Percentiles rank a stretch among this genome's conserved stretches.
phyloP scores from a whole-genome alignment of 148 eudicot genomes.

The Linanthus parryae region DNA sequence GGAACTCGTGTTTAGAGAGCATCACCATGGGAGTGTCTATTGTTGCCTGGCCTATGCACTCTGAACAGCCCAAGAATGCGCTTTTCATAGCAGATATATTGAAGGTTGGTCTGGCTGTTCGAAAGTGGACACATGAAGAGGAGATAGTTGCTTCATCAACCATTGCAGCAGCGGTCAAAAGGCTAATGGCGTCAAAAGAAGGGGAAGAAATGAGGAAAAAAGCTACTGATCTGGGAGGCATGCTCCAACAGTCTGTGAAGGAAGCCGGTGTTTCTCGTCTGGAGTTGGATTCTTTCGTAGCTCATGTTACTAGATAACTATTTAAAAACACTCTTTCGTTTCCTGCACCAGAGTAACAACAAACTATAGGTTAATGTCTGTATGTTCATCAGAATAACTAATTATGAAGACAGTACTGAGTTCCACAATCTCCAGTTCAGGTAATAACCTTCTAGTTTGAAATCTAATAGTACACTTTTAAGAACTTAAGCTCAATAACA shows the following conservation, averaged over 20 bases:
- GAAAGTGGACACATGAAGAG: not conserved
- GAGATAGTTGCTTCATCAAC: slow-evolving; percentile 3
- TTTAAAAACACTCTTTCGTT: no score
- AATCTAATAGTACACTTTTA: no score
- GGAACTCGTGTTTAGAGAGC: slow-evolving; percentile 10
- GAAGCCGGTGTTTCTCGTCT: slow-evolving; percentile 4
- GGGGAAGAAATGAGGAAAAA: slow-evolving; percentile 1
- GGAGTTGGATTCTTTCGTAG: slow-evolving; percentile 6
- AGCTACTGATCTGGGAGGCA: not conserved
- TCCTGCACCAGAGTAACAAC: no score
- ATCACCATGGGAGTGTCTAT: slow-evolving; percentile 10
- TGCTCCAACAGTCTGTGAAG: not conserved
- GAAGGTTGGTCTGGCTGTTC: not conserved
- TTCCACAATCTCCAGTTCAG: no score
- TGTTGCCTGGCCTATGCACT: slow-evolving; percentile 8
- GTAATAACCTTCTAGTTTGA: no score
- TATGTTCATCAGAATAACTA: no score
- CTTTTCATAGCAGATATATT: slow-evolving; percentile 1
- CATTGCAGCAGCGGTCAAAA: not conserved
- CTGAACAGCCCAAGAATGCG: slow-evolving; percentile 6
- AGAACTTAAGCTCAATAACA: no score
- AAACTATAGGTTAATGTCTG: no score
- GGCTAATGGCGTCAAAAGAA: not conserved
- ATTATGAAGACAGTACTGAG: no score
- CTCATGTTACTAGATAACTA: slow-evolving; percentile 2